These are phyloP conservation scores for Entomortierella chlamydospora DNA, from an alignment of 192 early-diverging fungal genomes.

Conservation along the genomic window DNA sequence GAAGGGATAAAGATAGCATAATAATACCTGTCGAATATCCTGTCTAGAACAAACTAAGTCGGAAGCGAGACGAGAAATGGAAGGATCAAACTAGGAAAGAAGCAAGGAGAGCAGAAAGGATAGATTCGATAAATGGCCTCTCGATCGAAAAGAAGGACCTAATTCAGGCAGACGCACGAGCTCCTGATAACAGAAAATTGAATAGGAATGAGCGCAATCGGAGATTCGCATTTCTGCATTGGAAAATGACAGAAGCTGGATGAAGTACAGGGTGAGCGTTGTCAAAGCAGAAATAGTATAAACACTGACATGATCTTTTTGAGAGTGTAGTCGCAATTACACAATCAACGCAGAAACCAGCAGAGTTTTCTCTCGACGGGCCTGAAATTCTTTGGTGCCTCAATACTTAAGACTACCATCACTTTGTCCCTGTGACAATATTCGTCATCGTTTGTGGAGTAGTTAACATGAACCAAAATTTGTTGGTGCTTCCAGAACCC, in stretches of 20 bases:
- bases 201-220: background rate
- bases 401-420: too few species aligned
- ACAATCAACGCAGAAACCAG: too few species aligned
- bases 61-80: background rate
- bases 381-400: too few species aligned
- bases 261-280: background rate
- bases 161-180: background rate
- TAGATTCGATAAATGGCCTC: slow-evolving; percentile 3
- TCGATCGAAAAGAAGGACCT: background rate
- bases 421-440: background rate
- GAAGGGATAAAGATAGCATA: background rate
- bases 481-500: too few species aligned
- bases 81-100: slow-evolving; percentile 20
- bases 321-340: too few species aligned
- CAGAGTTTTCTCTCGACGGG: too few species aligned
- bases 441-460: too few species aligned
- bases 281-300: background rate
- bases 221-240: background rate
- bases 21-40: background rate
- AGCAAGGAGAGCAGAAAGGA: slow-evolving; percentile 15
- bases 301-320: background rate
- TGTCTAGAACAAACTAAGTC: background rate
- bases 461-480: too few species aligned
- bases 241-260: background rate
- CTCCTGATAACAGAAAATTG: background rate